Evolutionary conservation across 306 rosid species (phyloP), one percentile per base, ranked within the genome.

Genomic region (Pyrus pyrifolia): DNA sequence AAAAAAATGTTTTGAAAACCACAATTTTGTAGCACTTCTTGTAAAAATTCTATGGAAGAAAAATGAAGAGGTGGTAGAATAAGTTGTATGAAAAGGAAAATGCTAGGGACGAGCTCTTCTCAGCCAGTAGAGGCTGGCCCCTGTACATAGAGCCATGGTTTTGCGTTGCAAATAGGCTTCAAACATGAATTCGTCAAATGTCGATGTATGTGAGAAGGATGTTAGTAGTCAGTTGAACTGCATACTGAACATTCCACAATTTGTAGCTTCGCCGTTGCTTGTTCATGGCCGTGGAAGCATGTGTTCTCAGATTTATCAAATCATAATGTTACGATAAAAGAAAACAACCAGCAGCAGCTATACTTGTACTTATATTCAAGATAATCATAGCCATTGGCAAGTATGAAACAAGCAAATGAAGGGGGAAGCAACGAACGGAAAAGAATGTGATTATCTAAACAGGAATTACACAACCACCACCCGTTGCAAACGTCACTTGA

Each of bases 401-500:
- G 73, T 44, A 30, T 4, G 38, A 55, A 81, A 53, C 77, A 31
- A 64, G 52, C 72, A 68, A 61, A 42, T 60, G 53, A 72, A 17
- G 25, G 63, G 53, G 44, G 11, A 42, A 38, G 53, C 17, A 63
- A 57, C 23, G 7, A 35, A 70, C 45, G 42, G 40, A 64, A 70
- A 62, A 9, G 1, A 22, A 25, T 19, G 19, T 1, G 8, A 80
- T 74, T 18, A 18, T 81, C 68, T 29, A 42, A 29, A 78, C 63
- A 67, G 53, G 19, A 70, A 53, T 61, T 52, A 74, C 79, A 82
- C 8, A 17, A 6, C 38, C 5, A 6, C 38, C 5, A 4, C 71
- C 75, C 42, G 29, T 29, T 33, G 64, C 44, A 30, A 55, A 81
- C 18, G 70, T 76, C 19, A 33, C 60, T 76, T 60, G 55, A 76